Evolutionary conservation across 192 early-diverging fungal genomes (phyloP).

Genomic region (Coemansia sp.): DNA sequence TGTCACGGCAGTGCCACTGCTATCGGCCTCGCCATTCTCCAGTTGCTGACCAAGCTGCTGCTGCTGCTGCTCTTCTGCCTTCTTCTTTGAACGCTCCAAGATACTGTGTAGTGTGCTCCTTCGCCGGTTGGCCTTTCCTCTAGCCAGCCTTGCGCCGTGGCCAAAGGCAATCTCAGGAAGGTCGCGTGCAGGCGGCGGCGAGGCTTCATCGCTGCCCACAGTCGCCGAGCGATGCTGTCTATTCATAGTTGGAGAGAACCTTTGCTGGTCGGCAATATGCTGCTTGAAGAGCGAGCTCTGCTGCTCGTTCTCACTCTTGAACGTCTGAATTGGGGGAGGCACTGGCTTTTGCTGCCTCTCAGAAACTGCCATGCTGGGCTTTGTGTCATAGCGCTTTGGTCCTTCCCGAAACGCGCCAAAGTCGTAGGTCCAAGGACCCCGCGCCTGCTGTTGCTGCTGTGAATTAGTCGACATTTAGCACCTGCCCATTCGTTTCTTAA

Average conservation of each 20-base stretch:
- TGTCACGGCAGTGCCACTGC: not conserved
- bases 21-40: conserved; percentile 4
- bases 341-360: conserved; percentile 3
- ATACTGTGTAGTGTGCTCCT: conserved; percentile 47
- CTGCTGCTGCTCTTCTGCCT: conserved; percentile 18
- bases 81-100: conserved; percentile 43
- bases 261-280: conserved; percentile 27
- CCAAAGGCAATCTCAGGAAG: conserved; percentile 26
- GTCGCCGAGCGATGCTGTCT: conserved; percentile 43
- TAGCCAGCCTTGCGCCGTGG: conserved; percentile 28
- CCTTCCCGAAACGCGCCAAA: conserved; percentile 27
- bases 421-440: conserved; percentile 31
- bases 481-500: too few species aligned
- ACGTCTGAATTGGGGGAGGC: conserved; percentile 6
- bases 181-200: conserved; percentile 14
- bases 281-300: not conserved
- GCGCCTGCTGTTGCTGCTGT: conserved; percentile 29
- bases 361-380: not conserved
- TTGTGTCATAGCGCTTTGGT: conserved; percentile 9
- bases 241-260: conserved; percentile 51
- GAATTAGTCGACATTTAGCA: conserved; percentile 38
- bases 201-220: conserved; percentile 27
- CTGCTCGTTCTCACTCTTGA: conserved; percentile 7
- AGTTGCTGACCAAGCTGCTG: conserved; percentile 7
- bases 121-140: conserved; percentile 31